Base-by-base conservation (phyloP, 177 flowering plant species). In the Vitis hybrid region DNA sequence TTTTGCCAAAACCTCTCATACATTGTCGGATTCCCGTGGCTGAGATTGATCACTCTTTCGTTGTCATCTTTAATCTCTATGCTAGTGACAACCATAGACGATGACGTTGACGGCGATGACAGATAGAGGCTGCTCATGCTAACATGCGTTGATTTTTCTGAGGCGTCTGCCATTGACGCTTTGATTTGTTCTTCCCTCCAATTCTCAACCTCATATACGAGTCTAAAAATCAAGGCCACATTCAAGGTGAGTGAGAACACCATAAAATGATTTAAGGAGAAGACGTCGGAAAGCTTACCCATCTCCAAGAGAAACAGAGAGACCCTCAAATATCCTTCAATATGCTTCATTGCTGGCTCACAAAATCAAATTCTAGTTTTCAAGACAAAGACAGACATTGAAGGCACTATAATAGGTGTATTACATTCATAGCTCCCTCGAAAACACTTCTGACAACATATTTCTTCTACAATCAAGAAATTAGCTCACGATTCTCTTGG, bases 1-100 rank as follows among this genome's bases (percentile, higher is more conserved):
- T 70, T 59, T 53, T 77, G 61, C 99, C 99, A 95, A 51, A 73
- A 95, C 11, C 30, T 53, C 74, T 89, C 91, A 55, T 82, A 95
- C 98, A 95, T 88, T 32, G 89, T 95, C 24, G 99, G 99, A 76
- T 94, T 95, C 0, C 98, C 98, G 61, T 85, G 92, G 66, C 86
- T 86, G 6, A 90, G 85, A 66, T 87, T 81, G 69, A 90, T 75
- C 10, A 84, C 62, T 68, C 71, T 72, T 8, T 68, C 68, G 17
- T 59, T 71, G 50, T 35, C 80, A 52, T 71, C 78, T 20, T 64
- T 35, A 30, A 3, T 71, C 3, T 50, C 69, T 15, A 58, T 7
- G 48, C 14, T 15, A 3, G 46, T 18, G 10, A 58, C 4, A 2
- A n/a, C 49, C 6, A 67, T 52, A 30, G 64, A n/a, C 3, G 61